These are phyloP conservation scores for Taiwanofungus camphoratus DNA, from an alignment of 1,284 basidiomycete species.

Conservation along the genomic window DNA sequence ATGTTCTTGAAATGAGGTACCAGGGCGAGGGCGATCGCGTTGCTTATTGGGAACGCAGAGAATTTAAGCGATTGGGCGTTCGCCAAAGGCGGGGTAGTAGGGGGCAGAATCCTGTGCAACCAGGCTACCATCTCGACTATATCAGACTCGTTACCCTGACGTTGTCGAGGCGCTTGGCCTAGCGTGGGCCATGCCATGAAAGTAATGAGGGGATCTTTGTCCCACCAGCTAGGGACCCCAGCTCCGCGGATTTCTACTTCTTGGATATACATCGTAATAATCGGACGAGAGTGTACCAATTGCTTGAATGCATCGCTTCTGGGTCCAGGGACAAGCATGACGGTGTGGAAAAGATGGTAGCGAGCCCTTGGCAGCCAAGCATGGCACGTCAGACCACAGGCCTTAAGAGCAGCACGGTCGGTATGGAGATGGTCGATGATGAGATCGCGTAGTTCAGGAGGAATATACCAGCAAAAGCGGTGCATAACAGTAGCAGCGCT, in stretches of 20 bases:
- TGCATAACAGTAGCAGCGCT: too few species aligned
- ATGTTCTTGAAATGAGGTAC: slow-evolving; percentile 11
- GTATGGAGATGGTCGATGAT: slow-evolving; percentile 27
- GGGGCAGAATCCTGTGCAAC: slow-evolving; percentile 14
- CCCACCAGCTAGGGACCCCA: slow-evolving; percentile 10
- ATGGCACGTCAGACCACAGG: slow-evolving; percentile 30
- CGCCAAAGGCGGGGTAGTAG: slow-evolving; percentile 2
- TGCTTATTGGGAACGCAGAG: slow-evolving; percentile 9
- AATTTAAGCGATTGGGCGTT: slow-evolving; percentile 11
- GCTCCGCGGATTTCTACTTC: slow-evolving; percentile 18
- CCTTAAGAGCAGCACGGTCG: slow-evolving; percentile 23
- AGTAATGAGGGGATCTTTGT: neutral
- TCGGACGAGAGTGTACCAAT: slow-evolving; percentile 12
- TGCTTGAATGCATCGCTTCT: slow-evolving; percentile 14
- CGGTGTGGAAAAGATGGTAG: slow-evolving; percentile 25
- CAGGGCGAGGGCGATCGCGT: slow-evolving; percentile 7
- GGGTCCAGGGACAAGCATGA: slow-evolving; percentile 15
- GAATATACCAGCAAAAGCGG: slow-evolving; percentile 12
- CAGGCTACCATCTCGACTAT: slow-evolving; percentile 4
- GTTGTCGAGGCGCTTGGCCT: slow-evolving; percentile 2
- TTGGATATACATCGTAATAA: slow-evolving; percentile 13
- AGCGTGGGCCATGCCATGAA: slow-evolving; percentile 20
- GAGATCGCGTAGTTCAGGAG: slow-evolving; percentile 28
- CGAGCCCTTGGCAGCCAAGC: slow-evolving; percentile 30
- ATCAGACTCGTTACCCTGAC: slow-evolving; percentile 3